phyloP scores from a whole-genome alignment of 2,329 filamentous ascomycete species.

The Trichophyton equinum region DNA sequence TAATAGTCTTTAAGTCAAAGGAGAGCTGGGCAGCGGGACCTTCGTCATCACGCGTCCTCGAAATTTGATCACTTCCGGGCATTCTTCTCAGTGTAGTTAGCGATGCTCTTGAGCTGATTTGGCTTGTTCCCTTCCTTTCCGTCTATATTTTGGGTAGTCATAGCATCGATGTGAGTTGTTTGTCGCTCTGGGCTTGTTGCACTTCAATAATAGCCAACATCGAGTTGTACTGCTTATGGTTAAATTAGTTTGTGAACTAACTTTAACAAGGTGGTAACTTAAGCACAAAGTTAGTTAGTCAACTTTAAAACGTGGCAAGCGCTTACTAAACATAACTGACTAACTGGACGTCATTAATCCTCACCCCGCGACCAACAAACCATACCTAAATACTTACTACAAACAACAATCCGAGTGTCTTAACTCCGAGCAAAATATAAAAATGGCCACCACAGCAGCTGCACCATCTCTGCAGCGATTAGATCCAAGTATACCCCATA shows the following conservation, averaged over 20 bases:
- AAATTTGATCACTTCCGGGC: neutral
- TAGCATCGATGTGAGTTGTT: neutral
- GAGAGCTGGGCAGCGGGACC: neutral
- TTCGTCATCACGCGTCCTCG: neutral
- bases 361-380: neutral
- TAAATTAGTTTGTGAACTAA: too few relatives aligned
- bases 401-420: neutral
- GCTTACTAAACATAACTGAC: neutral
- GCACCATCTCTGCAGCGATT: constrained; percentile 35
- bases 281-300: too few relatives aligned
- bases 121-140: too few relatives aligned
- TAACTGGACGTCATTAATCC: neutral
- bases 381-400: neutral
- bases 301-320: neutral
- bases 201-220: too few relatives aligned
- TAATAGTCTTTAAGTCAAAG: neutral
- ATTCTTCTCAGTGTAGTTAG: neutral
- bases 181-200: neutral
- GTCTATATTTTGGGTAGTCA: neutral
- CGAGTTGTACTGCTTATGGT: neutral
- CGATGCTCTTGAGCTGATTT: neutral
- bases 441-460: neutral
- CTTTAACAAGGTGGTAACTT: neutral
- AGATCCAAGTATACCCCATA: constrained; percentile 37
- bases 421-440: neutral